A percentile compares a stretch with the other conserved stretches of the same genome.
Evolutionary conservation across 257 asterid genomes (phyloP).

Genomic region (Rhazya stricta): DNA sequence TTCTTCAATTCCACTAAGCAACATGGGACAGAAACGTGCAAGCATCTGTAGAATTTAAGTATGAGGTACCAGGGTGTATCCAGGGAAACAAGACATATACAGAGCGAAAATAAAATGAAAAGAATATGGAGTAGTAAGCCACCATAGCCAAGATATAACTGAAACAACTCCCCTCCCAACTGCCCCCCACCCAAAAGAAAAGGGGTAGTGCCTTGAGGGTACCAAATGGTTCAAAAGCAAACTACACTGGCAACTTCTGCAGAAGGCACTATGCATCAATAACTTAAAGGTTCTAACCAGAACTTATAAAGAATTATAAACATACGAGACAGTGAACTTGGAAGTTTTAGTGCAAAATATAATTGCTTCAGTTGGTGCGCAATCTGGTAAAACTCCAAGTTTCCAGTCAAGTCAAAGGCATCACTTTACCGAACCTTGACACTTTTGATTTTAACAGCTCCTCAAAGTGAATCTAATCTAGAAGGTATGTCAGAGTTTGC

Average conservation of each 20-base stretch:
- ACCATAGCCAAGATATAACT: background rate
- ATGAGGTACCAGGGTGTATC: conserved; percentile 13
- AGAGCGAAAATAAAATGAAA: background rate
- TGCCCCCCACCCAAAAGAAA: background rate
- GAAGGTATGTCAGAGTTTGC: background rate
- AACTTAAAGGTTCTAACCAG: background rate
- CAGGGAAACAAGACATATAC: background rate
- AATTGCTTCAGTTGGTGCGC: background rate
- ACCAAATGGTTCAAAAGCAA: background rate
- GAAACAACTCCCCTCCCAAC: too few relatives aligned
- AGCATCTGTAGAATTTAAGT: conserved; percentile 57
- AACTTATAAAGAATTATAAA: background rate
- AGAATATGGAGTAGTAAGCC: background rate
- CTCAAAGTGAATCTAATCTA: conserved; percentile 1
- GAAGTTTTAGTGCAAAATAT: background rate
- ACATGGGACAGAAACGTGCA: conserved; percentile 86
- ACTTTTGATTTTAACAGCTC: background rate
- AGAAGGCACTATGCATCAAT: background rate
- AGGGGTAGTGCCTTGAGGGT: background rate
- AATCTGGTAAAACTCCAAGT: background rate
- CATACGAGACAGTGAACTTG: background rate
- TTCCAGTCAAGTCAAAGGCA: background rate
- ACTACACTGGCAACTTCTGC: background rate
- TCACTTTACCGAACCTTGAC: background rate
- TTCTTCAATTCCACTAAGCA: conserved; percentile 86